Conservation (phyloP, 2,329 filamentous ascomycete species). For the Cordyceps farinosa region DNA sequence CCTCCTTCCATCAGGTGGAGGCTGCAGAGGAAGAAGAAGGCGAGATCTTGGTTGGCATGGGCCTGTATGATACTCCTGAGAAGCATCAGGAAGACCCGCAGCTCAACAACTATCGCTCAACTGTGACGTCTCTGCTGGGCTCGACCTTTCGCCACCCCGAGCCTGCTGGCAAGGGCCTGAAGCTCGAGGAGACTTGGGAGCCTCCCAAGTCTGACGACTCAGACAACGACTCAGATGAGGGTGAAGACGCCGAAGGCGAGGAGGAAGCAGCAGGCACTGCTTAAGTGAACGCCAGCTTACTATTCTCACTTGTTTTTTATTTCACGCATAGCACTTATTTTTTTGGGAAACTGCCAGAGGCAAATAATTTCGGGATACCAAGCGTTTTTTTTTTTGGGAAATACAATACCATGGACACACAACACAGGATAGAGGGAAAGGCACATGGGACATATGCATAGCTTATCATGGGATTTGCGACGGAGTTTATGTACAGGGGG, state of each 20-base stretch:
- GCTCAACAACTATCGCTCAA: slow-evolving; percentile 52
- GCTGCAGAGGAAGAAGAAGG: slow-evolving; percentile 56
- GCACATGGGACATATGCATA: background rate
- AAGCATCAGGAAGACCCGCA: slow-evolving; percentile 47
- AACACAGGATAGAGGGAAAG: slow-evolving; percentile 1
- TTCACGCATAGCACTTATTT: background rate
- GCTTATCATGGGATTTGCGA: slow-evolving; percentile 11
- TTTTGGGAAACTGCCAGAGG: background rate
- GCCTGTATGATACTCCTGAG: slow-evolving; percentile 72
- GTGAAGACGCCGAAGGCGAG: slow-evolving; percentile 42
- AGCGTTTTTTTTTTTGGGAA: slow-evolving; percentile 6
- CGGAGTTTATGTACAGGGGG: slow-evolving; percentile 3
- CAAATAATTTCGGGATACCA: slow-evolving; percentile 11
- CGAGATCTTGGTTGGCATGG: slow-evolving; percentile 77
- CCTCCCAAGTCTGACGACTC: slow-evolving; percentile 62
- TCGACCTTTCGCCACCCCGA: slow-evolving; percentile 43
- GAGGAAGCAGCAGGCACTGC: slow-evolving; percentile 36
- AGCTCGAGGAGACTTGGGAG: slow-evolving; percentile 77
- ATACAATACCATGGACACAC: background rate
- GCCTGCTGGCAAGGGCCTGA: slow-evolving; percentile 67
- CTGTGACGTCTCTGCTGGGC: slow-evolving; percentile 53
- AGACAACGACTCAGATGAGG: slow-evolving; percentile 48
- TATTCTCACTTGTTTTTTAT: slow-evolving; percentile 9
- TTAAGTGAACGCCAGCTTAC: slow-evolving; percentile 1
- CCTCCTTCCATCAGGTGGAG: slow-evolving; percentile 46